Base-by-base conservation (phyloP, 257 asterid species). In the Penstemon newberryi region DNA sequence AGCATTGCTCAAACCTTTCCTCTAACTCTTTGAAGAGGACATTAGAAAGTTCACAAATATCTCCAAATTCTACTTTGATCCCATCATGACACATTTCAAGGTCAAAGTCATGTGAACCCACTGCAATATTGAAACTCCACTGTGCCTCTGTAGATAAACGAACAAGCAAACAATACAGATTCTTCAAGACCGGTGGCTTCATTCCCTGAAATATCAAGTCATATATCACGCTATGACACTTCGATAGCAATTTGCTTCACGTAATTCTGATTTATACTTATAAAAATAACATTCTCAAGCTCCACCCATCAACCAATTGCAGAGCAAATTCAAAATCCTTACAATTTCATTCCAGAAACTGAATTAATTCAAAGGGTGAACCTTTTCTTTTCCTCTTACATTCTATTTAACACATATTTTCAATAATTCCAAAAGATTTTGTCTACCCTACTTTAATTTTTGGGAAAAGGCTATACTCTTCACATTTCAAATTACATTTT, bases 121-220 rank as follows among this genome's bases (percentile, higher is more conserved):
- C 75, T 55, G 56, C 73, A 63, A 15, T 37, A 10, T 55, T 73
- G 33, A 40, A n/a, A 46, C 53, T 72, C 75, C 82, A 77, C 62
- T 73, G 71, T 44, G 79, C 70, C 61, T 69, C 73, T 12, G 70
- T 73, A 61, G 93, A 77, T 74, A 90, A 61, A 42, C 66, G 47
- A 65, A 68, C 70, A 40, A 92, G 93, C 76, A 86, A 66, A 51
- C 52, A 44, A 70, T 85, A 85, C 77, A 88, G 69, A 65, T 81
- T 71, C 84, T 80, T 85, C 87, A 92, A 75, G 50, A 60, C 73
- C 0, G 75, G 75, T 56, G 76, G 65, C 15, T 70, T 82, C 49
- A 87, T 55, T 57, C 87, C 97, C 96, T 92, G 88, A 67, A 79
- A 72, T 50, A 52, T 56, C 25, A 67, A 69, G 25, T 43, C 67